Conservation (phyloP, 2,329 filamentous ascomycete genomes). For the Rutstroemia sp. region DNA sequence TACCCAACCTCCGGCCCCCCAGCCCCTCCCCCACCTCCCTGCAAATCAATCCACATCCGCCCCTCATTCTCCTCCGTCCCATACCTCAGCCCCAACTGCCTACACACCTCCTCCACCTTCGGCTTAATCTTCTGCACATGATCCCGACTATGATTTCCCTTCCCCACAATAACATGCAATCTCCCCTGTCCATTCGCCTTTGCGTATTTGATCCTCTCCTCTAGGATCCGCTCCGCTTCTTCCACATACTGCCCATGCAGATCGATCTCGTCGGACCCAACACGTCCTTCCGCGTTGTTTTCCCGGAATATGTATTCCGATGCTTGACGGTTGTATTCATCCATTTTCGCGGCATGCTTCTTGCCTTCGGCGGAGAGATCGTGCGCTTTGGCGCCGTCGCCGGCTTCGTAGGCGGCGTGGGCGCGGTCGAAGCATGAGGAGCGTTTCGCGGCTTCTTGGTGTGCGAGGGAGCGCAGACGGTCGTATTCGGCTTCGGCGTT, state of each 20-base stretch:
- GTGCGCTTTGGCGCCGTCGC: slow-evolving; percentile 76
- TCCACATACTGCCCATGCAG: slow-evolving; percentile 89
- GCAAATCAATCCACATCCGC: slow-evolving; percentile 77
- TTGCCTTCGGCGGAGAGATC: slow-evolving; percentile 80
- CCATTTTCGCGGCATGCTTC: slow-evolving; percentile 73
- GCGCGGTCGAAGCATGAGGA: slow-evolving; percentile 67
- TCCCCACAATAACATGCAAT: slow-evolving; percentile 92
- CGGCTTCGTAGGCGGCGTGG: slow-evolving; percentile 71
- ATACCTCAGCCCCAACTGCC: slow-evolving; percentile 74
- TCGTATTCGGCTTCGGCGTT: slow-evolving; percentile 84
- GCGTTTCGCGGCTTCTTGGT: slow-evolving; percentile 72
- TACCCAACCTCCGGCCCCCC: neutral
- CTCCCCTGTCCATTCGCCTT: slow-evolving; percentile 86
- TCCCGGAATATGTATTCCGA: slow-evolving; percentile 92
- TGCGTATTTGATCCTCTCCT: slow-evolving; percentile 84
- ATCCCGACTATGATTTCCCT: slow-evolving; percentile 77
- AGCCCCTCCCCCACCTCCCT: slow-evolving; percentile 53
- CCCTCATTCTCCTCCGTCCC: slow-evolving; percentile 84
- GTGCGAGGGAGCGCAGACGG: slow-evolving; percentile 75
- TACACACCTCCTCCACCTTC: slow-evolving; percentile 87
- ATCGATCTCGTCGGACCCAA: slow-evolving; percentile 77
- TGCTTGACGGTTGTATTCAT: slow-evolving; percentile 83
- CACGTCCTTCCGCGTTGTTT: slow-evolving; percentile 75
- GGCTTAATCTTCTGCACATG: slow-evolving; percentile 93
- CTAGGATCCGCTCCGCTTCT: slow-evolving; percentile 86